Evolutionary conservation across 148 eudicot species (phyloP), one percentile per base, ranked within the genome.

Genomic region (Rhododendron molle): DNA sequence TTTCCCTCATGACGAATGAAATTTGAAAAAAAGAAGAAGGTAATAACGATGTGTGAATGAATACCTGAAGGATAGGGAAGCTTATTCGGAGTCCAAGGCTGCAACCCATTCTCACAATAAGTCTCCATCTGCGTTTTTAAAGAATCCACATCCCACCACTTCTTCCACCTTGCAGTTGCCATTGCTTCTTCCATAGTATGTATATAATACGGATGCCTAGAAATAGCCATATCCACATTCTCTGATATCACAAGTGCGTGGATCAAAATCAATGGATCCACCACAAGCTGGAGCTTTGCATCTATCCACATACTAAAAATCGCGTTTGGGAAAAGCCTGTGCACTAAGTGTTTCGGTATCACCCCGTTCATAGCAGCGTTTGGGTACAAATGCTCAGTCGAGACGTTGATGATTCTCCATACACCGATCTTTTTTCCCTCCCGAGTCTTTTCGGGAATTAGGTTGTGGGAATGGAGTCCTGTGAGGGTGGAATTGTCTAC

Each of bases 101-200:
- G 87, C 86, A 97, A 88, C 23, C 99, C 99, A 86, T 93, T 87
- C 43, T 93, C 94, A 89, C 99, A 97, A 60, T 97, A 97, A 0
- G 92, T 93, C 89, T 94, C 98, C 91, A 97, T 93, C 85, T 95
- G 99, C 52, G 28, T 83, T 90, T 85, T 93, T 78, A 97, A 88
- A 10, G 81, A 93, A 52, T 95, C 92, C 54, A 97, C 88, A 90
- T 97, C 95, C 87, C 88, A 85, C 98, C 98, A 95, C 86, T 95
- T 97, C 86, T 92, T 93, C 99, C 99, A 97, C 85, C 99, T 88
- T 3, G 98, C 93, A 12, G 98, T 97, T 0, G 98, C 98, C 93
- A 92, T 90, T 4, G 99, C 98, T 85, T 95, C 99, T 78, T 97
- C 99, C 98, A 97, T 91, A 1, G 99, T 95, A 86, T 95, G 95